phyloP scores from a whole-genome alignment of 192 early-diverging fungal genomes.

The Geosiphon pyriformis region DNA sequence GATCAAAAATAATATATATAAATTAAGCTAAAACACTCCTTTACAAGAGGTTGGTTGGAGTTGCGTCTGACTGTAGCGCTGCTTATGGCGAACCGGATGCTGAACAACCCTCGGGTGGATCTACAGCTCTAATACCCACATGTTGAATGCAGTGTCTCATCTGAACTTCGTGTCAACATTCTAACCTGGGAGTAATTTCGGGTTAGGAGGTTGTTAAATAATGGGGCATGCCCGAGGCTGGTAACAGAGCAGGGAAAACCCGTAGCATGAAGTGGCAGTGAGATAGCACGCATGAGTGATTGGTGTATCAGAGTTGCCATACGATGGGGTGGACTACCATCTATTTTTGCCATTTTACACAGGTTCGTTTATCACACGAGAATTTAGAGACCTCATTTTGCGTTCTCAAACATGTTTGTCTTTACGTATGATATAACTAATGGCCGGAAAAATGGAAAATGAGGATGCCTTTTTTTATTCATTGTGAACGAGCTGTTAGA shows the following conservation, averaged over 20 bases:
- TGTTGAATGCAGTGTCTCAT: slow-evolving; percentile 40
- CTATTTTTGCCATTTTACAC: too few species aligned
- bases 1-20: too few species aligned
- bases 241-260: slow-evolving; percentile 47
- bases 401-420: too few species aligned
- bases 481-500: not conserved
- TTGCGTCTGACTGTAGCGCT: slow-evolving; percentile 21
- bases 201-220: slow-evolving; percentile 37
- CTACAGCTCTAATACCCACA: slow-evolving; percentile 5
- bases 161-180: slow-evolving; percentile 39
- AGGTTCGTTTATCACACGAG: too few species aligned
- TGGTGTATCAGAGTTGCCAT: slow-evolving; percentile 11
- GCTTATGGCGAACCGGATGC: slow-evolving; percentile 21
- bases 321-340: not conserved
- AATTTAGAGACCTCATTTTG: too few species aligned
- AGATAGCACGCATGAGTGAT: slow-evolving; percentile 38
- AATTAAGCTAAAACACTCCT: too few species aligned
- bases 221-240: slow-evolving; percentile 37
- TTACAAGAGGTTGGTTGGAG: slow-evolving; percentile 6
- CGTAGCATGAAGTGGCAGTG: slow-evolving; percentile 37
- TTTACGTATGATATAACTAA: too few species aligned
- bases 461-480: too few species aligned
- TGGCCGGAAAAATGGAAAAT: too few species aligned
- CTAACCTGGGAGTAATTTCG: slow-evolving; percentile 28
- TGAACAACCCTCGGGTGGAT: slow-evolving; percentile 8